Evolutionary conservation across 2,329 filamentous ascomycete genomes (phyloP), one percentile per base, ranked within the genome.

Genomic region (Fusarium tupiense): DNA sequence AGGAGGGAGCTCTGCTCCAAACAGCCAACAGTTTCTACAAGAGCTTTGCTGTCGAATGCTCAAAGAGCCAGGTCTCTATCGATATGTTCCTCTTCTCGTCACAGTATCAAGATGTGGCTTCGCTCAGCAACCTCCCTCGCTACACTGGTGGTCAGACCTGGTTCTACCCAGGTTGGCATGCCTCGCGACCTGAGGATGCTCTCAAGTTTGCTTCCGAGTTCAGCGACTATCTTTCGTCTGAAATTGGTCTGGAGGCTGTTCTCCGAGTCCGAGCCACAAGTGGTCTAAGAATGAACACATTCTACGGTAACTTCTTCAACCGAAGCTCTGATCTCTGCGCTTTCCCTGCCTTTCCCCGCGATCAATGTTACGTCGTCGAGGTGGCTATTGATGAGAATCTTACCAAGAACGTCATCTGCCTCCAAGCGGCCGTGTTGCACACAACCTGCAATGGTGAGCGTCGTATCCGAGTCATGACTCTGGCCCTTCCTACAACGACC

Each of bases 301-400:
- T 99, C 85, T 99, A 98, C 83, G 96, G 96, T 76, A 99, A 99
- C 86, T 99, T 99, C 85, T 99, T 99, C 88, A 99, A 98, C 86
- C 91, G 96, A 77, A 98, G 94, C 81, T 98, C 95, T 22, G 96
- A 99, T 85, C 90, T 99, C 38, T 98, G 96, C 82, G 96, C 96
- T 19, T 99, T 99, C 88, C 96, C 96, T 4, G 95, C 96, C 1
- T 98, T 99, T 87, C 96, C 96, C 38, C 92, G 96, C 81, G 96
- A 99, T 80, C 96, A 99, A 83, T 95, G 94, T 73, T 98, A 98
- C 81, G 96, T 98, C 49, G 96, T 99, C 26, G 96, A 99, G 83
- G 97, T 99, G 63, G 95, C 96, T 20, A 98, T 99, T 75, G 96
- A 99, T 78, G 96, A 99, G 85, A 96, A 91, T 41, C 88, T 99